Evolutionary conservation across 2,329 filamentous ascomycete genomes (phyloP).

Genomic region (Calonectria pteridis): DNA sequence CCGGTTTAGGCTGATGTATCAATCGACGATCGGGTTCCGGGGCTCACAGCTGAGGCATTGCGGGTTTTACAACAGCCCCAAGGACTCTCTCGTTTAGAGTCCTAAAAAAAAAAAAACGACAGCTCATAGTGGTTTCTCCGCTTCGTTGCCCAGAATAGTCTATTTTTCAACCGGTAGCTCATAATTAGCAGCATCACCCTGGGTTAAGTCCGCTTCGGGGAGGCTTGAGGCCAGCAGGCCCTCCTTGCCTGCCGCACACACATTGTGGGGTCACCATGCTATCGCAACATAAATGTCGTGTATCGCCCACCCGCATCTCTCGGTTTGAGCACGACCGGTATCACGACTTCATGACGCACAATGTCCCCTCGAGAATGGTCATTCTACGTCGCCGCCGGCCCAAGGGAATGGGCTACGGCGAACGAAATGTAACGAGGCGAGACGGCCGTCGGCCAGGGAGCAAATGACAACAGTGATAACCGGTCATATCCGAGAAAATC

Average conservation of each 20-base stretch:
- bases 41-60: background rate
- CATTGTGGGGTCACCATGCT: background rate
- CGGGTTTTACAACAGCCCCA: background rate
- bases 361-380: background rate
- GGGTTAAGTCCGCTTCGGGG: background rate
- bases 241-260: background rate
- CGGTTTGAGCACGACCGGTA: background rate
- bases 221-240: conserved; percentile 5
- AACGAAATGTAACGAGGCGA: background rate
- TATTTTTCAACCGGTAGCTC: conserved; percentile 7
- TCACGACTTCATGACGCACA: conserved; percentile 11
- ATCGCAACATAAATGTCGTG: conserved; percentile 9
- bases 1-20: background rate
- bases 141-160: background rate
- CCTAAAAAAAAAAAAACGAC: conserved; percentile 2
- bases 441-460: background rate
- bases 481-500: background rate
- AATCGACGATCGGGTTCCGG: background rate
- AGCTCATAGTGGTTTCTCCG: conserved; percentile 4
- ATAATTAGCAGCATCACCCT: conserved; percentile 10
- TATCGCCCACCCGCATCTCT: background rate
- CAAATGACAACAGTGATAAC: background rate
- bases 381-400: background rate
- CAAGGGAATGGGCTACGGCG: background rate
- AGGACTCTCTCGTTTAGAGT: background rate